Base-by-base conservation (phyloP, 371 early-diverging fungal genomes). In the Mortierella sp. region DNA sequence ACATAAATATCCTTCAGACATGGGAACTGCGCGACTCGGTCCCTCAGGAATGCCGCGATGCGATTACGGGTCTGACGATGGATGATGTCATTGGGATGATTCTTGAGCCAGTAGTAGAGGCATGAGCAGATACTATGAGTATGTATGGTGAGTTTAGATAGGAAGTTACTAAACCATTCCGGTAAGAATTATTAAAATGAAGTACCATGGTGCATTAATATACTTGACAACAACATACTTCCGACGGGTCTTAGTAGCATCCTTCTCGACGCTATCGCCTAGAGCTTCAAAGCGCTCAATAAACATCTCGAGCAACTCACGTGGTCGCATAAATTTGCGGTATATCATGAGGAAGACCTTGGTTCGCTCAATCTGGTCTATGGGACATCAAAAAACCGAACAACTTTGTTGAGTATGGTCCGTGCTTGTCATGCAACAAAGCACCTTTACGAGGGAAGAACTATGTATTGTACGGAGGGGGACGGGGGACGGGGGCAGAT, bases 321-420 rank as follows among this genome's bases (percentile, higher is more conserved):
- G 62, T 8, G 87, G 87, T n/a, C 79, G 84, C 83, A 87, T 82
- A 41, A 87, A 86, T 37, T 68, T 80, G 44, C 87, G 80, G 60
- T 82, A 87, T 65, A 87, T 85, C 27, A 83, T 82, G 49, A 87
- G 70, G 60, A 87, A 87, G 12, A 83, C 60, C 41, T 67, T 73
- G 48, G 68, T 73, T 17, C 59, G 51, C 30, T 59, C 52, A 48
- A 64, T 55, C 31, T 60, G 69, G 31, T 75, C 75, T 68, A 52
- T 57, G 9, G 28, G 27, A 14, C 37, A 43, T 41, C 42, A 52
- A 47, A 39, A 52, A 24, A 41, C 6, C 15, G n/a, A 37, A 41
- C 17, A n/a, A 48, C 7, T 30, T 28, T 51, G n/a, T 27, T 34
- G 50, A 39, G 7, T 26, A 54, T 26, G 14, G 53, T 9, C 14